Evolutionary conservation across 352 stramenopile species (phyloP).

Genomic region (Globisporangium nodosum): DNA sequence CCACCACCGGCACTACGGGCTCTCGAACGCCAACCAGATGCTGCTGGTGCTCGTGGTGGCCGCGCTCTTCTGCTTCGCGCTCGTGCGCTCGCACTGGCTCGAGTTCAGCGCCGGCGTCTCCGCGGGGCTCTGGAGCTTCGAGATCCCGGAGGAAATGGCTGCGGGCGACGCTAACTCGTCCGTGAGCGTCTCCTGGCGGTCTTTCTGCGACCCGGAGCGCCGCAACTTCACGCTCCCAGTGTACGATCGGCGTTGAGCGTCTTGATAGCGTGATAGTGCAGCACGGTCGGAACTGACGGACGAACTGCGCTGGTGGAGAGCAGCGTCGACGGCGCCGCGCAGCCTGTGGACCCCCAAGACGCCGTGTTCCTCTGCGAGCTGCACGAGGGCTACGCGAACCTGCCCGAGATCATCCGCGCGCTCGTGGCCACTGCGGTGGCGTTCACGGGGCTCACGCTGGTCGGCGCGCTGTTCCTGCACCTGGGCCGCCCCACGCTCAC

Average conservation of each 20-base stretch:
- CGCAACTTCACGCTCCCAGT: constrained; percentile 25
- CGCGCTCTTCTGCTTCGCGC: constrained; percentile 51
- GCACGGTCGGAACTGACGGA: too few species aligned
- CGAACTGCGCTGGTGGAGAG: too few species aligned
- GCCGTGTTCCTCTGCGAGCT: constrained; percentile 27
- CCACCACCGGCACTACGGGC: constrained; percentile 62
- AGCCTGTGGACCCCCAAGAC: constrained; percentile 15
- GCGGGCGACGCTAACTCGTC: constrained; percentile 29
- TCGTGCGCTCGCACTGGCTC: constrained; percentile 64
- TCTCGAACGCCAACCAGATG: constrained; percentile 85
- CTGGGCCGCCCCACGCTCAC: constrained; percentile 51
- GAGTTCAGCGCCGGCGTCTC: constrained; percentile 31
- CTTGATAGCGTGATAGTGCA: too few species aligned
- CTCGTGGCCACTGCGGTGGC: constrained; percentile 44
- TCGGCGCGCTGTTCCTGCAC: constrained; percentile 57
- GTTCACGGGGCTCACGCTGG: constrained; percentile 34
- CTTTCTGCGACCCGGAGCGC: constrained; percentile 35
- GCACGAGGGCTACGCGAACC: constrained; percentile 18
- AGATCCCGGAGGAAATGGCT: constrained; percentile 17
- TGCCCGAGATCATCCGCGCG: constrained; percentile 32
- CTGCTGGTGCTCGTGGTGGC: constrained; percentile 52
- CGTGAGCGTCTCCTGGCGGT: constrained; percentile 31
- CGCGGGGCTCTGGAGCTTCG: constrained; percentile 56
- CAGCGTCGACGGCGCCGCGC: constrained; percentile 5
- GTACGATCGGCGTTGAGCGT: constrained; percentile 3